Evolutionary conservation across 495 filamentous ascomycete genomes (phyloP).

Genomic region (Penicillium desertorum): DNA sequence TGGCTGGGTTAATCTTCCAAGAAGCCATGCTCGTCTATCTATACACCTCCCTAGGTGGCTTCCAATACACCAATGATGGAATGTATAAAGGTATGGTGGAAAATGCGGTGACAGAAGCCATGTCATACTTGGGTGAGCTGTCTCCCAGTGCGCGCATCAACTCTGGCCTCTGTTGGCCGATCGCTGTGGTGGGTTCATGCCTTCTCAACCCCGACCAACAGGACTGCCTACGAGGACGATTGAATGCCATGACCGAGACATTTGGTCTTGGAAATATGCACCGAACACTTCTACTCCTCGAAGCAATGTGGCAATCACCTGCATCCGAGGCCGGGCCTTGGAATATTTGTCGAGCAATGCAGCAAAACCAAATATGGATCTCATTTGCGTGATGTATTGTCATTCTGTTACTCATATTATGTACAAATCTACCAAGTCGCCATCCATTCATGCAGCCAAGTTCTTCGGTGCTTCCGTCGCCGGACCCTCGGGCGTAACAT

Average conservation of each 20-base stretch:
- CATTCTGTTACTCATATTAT: slow-evolving; percentile 13
- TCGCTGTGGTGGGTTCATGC: slow-evolving; percentile 39
- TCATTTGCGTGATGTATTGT: slow-evolving; percentile 35
- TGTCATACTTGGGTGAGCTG: slow-evolving; percentile 31
- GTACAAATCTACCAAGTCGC: neutral
- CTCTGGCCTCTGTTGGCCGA: slow-evolving; percentile 42
- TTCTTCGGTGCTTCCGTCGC: slow-evolving; percentile 68
- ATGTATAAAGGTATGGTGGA: slow-evolving; percentile 36
- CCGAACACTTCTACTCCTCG: slow-evolving; percentile 33
- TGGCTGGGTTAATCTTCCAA: slow-evolving; percentile 39
- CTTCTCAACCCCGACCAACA: slow-evolving; percentile 26
- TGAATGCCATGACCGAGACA: slow-evolving; percentile 29
- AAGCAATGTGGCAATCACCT: slow-evolving; percentile 39
- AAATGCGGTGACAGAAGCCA: slow-evolving; percentile 32
- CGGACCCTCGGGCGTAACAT: slow-evolving; percentile 83
- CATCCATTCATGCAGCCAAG: slow-evolving; percentile 25
- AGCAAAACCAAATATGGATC: slow-evolving; percentile 43
- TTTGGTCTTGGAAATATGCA: slow-evolving; percentile 44
- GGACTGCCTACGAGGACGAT: slow-evolving; percentile 20
- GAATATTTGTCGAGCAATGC: slow-evolving; percentile 44
- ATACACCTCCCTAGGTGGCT: slow-evolving; percentile 35
- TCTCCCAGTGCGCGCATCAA: slow-evolving; percentile 35
- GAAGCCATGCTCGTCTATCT: slow-evolving; percentile 41
- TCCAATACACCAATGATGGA: slow-evolving; percentile 28
- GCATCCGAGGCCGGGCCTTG: slow-evolving; percentile 34